Evolutionary conservation across 2,329 filamentous ascomycete genomes (phyloP), one percentile per base, ranked within the genome.

Genomic region (Aureobasidium lini): DNA sequence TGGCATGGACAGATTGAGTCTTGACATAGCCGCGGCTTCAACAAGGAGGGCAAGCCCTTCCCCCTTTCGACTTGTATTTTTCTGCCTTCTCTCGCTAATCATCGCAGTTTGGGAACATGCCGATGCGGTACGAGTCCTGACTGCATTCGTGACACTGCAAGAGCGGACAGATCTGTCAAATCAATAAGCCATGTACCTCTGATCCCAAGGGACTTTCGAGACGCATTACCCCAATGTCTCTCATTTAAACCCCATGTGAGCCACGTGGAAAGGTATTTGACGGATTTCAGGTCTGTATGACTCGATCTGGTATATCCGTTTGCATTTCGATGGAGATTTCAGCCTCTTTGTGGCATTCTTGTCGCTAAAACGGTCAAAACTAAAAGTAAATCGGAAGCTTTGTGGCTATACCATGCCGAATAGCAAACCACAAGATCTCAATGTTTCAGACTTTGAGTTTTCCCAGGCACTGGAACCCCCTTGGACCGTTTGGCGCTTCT

Each of bases 141-240:
- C 28, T 16, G 50, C 37, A 15, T 32, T 18, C n/a, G 29, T 42
- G n/a, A 9, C 50, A 18, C 37, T 54, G 39, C 39, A 32, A 32
- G 39, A 23, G 9, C 28, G n/a, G n/a, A 15, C 37, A 54, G 18
- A 54, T 54, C 28, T 54, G 50, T 54, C 50, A 54, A 16, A 54
- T 43, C n/a, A 34, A 18, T 23, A 42, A 54, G 50, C 50, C 50
- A 54, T 10, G 28, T 43, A 29, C 50, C 7, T 42, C 7, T 7
- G 18, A 18, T 43, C 39, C 28, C 50, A 54, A 52, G 36, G 49
- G n/a, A 54, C 28, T 6, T 15, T 18, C 7, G 37, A 54, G 29
- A 43, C 43, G 36, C 18, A 7, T 43, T 54, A 54, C 50, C 37
- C 50, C 50, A 53, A 23, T 54, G 50, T 54, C 50, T 54, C 50